A percentile compares a stretch with the other conserved stretches of the same genome.
These are phyloP conservation scores for Exophiala bonariae DNA, from an alignment of 2,329 filamentous ascomycete genomes.

Conservation along the genomic window DNA sequence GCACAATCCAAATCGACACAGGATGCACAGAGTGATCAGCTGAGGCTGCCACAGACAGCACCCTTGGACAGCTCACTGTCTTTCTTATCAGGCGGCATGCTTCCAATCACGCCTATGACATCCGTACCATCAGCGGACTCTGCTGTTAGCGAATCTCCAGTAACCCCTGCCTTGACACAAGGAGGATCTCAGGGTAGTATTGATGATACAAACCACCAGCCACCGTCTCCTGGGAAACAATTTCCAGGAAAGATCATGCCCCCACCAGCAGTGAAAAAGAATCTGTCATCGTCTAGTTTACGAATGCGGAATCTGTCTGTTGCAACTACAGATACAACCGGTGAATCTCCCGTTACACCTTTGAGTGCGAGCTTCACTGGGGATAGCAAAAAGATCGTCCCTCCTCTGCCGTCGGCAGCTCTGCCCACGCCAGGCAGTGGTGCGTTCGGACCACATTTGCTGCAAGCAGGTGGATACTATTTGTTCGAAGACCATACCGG, in stretches of 20 bases:
- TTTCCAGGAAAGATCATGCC: constrained; percentile 20
- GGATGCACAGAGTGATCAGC: constrained; percentile 16
- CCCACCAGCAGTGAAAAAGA: constrained; percentile 56
- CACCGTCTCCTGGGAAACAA: constrained; percentile 34
- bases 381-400: constrained; percentile 46
- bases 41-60: constrained; percentile 6
- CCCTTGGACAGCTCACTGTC: constrained; percentile 5
- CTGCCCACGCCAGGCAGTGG: constrained; percentile 68
- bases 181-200: constrained; percentile 46
- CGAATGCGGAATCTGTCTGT: constrained; percentile 72
- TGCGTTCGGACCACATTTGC: constrained; percentile 57
- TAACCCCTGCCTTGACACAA: constrained; percentile 43
- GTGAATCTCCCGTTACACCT: constrained; percentile 73
- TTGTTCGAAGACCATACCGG: constrained; percentile 85
- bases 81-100: constrained; percentile 21
- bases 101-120: constrained; percentile 24
- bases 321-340: constrained; percentile 59
- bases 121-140: constrained; percentile 33
- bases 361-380: constrained; percentile 66
- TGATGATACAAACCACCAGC: constrained; percentile 32
- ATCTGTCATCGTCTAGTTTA: constrained; percentile 69
- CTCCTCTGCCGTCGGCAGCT: constrained; percentile 53
- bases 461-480: constrained; percentile 68
- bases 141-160: constrained; percentile 39
- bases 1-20: constrained; percentile 34